Evolutionary conservation across 2,329 filamentous ascomycete species (phyloP).

Genomic region (Anthostomella pinea): DNA sequence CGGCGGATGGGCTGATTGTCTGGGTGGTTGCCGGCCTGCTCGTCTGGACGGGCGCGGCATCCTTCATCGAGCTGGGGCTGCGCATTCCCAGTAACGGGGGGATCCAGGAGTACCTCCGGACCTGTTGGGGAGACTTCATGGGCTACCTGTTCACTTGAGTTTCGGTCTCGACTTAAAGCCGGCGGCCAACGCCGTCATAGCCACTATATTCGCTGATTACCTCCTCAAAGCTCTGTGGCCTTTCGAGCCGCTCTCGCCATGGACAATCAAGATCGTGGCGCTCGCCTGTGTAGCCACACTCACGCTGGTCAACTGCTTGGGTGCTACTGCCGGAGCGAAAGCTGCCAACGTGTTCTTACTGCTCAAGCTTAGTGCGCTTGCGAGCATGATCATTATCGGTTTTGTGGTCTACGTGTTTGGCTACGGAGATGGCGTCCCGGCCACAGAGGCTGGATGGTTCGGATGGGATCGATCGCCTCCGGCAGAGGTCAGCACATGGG

Average conservation of each 20-base stretch:
- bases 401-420: constrained; percentile 27
- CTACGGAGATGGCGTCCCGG: constrained; percentile 35
- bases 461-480: constrained; percentile 9
- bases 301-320: constrained; percentile 42
- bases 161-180: constrained; percentile 44
- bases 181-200: constrained; percentile 42
- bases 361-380: constrained; percentile 28
- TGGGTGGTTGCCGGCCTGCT: constrained; percentile 43
- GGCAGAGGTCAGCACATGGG: constrained; percentile 30
- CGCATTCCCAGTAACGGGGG: constrained; percentile 44
- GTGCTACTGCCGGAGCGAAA: constrained; percentile 37
- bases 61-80: constrained; percentile 45
- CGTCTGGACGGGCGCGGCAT: constrained; percentile 46
- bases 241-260: constrained; percentile 19
- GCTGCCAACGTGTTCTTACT: constrained; percentile 40
- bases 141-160: constrained; percentile 44
- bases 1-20: constrained; percentile 39
- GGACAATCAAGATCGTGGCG: constrained; percentile 37
- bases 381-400: constrained; percentile 23
- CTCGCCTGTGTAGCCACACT: constrained; percentile 36
- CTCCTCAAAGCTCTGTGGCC: constrained; percentile 32
- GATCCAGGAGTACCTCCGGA: constrained; percentile 34
- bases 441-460: constrained; percentile 34
- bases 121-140: constrained; percentile 40
- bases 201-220: constrained; percentile 43